phyloP scores from a whole-genome alignment of 2,329 filamentous ascomycete genomes.

The Verticillium isaacii region DNA sequence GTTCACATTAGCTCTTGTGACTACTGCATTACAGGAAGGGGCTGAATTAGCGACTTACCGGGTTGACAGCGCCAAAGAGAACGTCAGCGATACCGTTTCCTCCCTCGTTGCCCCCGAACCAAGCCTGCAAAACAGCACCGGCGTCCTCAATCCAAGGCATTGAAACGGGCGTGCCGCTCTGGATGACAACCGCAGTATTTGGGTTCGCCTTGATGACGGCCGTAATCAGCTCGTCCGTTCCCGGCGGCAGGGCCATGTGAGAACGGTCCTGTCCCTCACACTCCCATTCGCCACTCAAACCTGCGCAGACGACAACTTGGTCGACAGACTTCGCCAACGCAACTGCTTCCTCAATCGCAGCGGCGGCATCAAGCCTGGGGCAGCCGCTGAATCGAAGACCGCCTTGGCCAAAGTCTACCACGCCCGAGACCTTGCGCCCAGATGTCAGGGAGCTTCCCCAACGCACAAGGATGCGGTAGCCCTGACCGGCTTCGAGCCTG shows the following conservation, averaged over 20 bases:
- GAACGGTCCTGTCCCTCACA: conserved; percentile 1
- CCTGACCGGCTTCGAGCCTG: conserved; percentile 18
- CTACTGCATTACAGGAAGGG: not conserved
- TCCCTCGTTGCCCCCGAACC: conserved; percentile 9
- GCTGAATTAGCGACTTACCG: not conserved
- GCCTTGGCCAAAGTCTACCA: not conserved
- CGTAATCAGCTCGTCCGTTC: not conserved
- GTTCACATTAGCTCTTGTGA: conserved; percentile 25
- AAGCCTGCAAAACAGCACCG: conserved; percentile 3
- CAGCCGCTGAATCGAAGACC: conserved; percentile 4
- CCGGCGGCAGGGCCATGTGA: not conserved
- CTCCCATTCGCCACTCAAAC: conserved; percentile 41
- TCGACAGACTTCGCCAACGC: conserved; percentile 47
- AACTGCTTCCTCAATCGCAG: conserved; percentile 10
- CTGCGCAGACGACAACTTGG: conserved; percentile 49
- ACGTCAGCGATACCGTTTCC: conserved; percentile 5
- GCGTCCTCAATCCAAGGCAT: conserved; percentile 4
- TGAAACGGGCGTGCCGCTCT: not conserved
- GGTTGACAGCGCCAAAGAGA: conserved; percentile 7
- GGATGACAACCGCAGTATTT: not conserved
- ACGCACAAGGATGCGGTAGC: conserved; percentile 22
- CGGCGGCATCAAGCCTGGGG: conserved; percentile 3
- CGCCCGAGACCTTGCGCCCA: conserved; percentile 5
- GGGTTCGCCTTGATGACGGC: not conserved
- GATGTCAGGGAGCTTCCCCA: conserved; percentile 19